Percentiles rank a stretch among this genome's conserved stretches.
Evolutionary conservation across 129 eudicot species (phyloP).

Genomic region (Mikania micrantha): DNA sequence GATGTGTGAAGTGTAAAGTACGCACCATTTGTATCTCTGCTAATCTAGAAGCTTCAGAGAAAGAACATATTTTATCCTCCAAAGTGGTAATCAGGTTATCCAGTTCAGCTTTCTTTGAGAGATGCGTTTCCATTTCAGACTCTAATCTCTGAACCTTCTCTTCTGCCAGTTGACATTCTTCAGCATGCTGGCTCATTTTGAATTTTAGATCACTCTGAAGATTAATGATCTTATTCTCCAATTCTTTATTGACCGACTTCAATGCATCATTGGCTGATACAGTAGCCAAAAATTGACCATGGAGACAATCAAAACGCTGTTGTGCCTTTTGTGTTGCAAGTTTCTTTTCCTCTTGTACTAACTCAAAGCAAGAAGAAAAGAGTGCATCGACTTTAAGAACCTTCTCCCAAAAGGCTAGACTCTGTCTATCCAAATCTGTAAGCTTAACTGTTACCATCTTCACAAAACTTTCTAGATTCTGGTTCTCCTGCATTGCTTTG

Average conservation of each 20-base stretch:
- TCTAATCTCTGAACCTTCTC: conserved; percentile 59
- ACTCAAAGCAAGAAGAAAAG: conserved; percentile 43
- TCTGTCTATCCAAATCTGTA: conserved; percentile 59
- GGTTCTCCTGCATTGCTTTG: conserved; percentile 52
- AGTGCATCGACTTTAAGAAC: conserved; percentile 38
- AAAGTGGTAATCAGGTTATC: conserved; percentile 36
- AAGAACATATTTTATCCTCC: conserved; percentile 50
- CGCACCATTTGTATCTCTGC: conserved; percentile 63
- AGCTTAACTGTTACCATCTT: conserved; percentile 42
- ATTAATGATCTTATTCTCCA: conserved; percentile 50
- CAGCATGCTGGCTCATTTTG: conserved; percentile 84
- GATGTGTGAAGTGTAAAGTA: neutral
- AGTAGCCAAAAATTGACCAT: conserved; percentile 29
- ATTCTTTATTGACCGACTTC: conserved; percentile 43
- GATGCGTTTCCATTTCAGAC: conserved; percentile 57
- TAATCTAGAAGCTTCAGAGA: conserved; percentile 45
- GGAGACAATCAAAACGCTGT: conserved; percentile 41
- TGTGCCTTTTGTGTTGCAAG: conserved; percentile 46
- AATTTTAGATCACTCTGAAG: conserved; percentile 66
- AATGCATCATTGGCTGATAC: conserved; percentile 55
- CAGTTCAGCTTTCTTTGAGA: conserved; percentile 52
- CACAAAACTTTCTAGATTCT: conserved; percentile 53
- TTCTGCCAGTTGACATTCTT: conserved; percentile 79
- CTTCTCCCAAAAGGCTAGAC: conserved; percentile 47
- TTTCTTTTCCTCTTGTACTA: conserved; percentile 50